Percentiles rank a stretch among this genome's conserved stretches.
Evolutionary conservation across 345 rosid genomes (phyloP).

Genomic region (Heritiera fomes): DNA sequence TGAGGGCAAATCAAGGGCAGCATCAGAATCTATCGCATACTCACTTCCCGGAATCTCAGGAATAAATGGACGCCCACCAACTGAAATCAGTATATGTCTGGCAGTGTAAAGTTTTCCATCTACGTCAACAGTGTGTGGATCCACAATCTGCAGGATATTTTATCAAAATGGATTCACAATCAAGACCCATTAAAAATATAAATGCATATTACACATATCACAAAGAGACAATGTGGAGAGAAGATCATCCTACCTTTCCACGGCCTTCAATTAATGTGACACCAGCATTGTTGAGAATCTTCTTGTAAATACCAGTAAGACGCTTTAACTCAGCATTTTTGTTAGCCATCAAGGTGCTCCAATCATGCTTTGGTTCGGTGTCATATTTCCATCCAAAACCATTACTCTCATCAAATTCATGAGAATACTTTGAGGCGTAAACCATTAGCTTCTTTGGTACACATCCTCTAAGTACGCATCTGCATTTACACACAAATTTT

Average conservation of each 20-base stretch:
- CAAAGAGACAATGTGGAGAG: background rate
- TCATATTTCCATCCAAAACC: slow-evolving; percentile 94
- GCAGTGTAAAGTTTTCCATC: slow-evolving; percentile 80
- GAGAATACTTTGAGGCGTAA: slow-evolving; percentile 79
- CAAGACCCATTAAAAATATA: slow-evolving; percentile 3
- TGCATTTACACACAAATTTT: slow-evolving; percentile 21
- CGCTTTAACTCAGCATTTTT: slow-evolving; percentile 93
- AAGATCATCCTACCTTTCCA: slow-evolving; percentile 64
- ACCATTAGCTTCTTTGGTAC: slow-evolving; percentile 96
- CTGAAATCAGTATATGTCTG: slow-evolving; percentile 73
- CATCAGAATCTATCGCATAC: slow-evolving; percentile 88
- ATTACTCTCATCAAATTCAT: slow-evolving; percentile 88
- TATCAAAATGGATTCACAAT: background rate
- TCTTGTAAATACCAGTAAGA: slow-evolving; percentile 85
- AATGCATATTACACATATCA: background rate
- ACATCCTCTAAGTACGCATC: slow-evolving; percentile 96
- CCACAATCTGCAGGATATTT: slow-evolving; percentile 54
- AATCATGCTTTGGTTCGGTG: slow-evolving; percentile 78
- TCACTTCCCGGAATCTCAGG: slow-evolving; percentile 92
- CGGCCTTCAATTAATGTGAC: slow-evolving; percentile 89
- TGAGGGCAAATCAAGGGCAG: slow-evolving; percentile 90
- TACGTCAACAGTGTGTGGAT: slow-evolving; percentile 83
- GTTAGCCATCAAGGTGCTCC: slow-evolving; percentile 91
- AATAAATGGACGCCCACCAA: slow-evolving; percentile 89
- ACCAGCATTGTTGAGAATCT: slow-evolving; percentile 61